Conservation (phyloP, 257 asterid species). For the Lithospermum erythrorhizon region DNA sequence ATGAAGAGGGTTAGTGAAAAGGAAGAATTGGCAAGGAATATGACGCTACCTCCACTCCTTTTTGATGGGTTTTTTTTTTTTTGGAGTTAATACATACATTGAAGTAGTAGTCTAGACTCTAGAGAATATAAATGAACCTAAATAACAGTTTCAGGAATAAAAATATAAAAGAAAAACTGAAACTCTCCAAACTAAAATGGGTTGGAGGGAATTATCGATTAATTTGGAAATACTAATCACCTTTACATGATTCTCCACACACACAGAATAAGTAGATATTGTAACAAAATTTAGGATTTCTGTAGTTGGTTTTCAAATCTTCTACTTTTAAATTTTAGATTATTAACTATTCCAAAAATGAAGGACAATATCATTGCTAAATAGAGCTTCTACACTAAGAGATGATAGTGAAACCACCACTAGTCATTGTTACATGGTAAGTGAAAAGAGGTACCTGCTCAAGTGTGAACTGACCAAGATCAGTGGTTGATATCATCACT, state of each 20-base stretch:
- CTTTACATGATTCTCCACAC: neutral
- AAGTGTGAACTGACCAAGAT: conserved; percentile 70
- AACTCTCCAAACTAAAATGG: too few species aligned
- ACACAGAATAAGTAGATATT: neutral
- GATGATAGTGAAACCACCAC: too few species aligned
- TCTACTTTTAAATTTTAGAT: neutral
- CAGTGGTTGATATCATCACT: conserved; percentile 83
- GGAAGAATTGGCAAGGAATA: neutral
- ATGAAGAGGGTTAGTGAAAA: too few species aligned
- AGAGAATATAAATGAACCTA: neutral
- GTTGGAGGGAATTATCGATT: too few species aligned
- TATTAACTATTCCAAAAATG: neutral
- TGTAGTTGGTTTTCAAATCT: neutral
- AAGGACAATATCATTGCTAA: too few species aligned
- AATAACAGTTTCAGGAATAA: neutral
- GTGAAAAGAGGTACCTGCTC: conserved; percentile 42
- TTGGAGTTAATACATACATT: neutral
- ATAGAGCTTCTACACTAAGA: too few species aligned
- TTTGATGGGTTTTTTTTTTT: too few species aligned
- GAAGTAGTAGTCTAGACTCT: neutral
- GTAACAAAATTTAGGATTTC: neutral
- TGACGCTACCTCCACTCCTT: too few species aligned
- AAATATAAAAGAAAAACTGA: neutral
- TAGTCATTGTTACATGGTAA: too few species aligned
- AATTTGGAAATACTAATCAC: neutral